Evolutionary conservation across 768 basidiomycete genomes (phyloP).

Genomic region (Coprinopsis strossmayeri): DNA sequence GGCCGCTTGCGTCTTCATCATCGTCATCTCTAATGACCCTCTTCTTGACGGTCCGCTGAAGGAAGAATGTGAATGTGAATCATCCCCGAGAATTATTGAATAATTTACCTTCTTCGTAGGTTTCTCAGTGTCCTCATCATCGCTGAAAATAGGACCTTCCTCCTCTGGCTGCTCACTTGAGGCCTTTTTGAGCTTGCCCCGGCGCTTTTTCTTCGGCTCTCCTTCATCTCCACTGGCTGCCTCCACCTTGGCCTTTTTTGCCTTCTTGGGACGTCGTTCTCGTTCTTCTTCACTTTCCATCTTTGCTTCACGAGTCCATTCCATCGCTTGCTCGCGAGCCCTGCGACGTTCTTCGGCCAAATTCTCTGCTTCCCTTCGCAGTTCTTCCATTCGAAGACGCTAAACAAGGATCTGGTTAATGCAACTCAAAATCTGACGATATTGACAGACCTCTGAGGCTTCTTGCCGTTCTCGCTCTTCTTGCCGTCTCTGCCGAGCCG

Average conservation of each 20-base stretch:
- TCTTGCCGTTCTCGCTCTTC: slow-evolving; percentile 70
- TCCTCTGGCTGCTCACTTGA: slow-evolving; percentile 54
- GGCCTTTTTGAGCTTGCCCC: slow-evolving; percentile 60
- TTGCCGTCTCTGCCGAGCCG: slow-evolving; percentile 70
- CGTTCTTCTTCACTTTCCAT: slow-evolving; percentile 77
- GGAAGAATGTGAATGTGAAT: slow-evolving; percentile 3
- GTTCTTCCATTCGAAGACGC: slow-evolving; percentile 56
- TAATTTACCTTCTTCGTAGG: slow-evolving; percentile 61
- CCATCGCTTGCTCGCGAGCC: slow-evolving; percentile 72
- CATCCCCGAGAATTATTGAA: not conserved
- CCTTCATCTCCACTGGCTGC: slow-evolving; percentile 50
- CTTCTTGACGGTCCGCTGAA: slow-evolving; percentile 55
- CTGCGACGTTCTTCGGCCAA: slow-evolving; percentile 73
- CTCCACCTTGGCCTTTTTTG: slow-evolving; percentile 46
- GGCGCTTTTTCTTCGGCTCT: slow-evolving; percentile 54
- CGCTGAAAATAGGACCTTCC: slow-evolving; percentile 63
- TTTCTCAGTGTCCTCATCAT: slow-evolving; percentile 60
- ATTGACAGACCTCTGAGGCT: slow-evolving; percentile 51
- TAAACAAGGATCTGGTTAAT: slow-evolving; percentile 20
- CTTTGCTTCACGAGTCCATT: slow-evolving; percentile 66
- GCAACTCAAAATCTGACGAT: slow-evolving; percentile 14
- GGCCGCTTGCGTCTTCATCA: slow-evolving; percentile 55
- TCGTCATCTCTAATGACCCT: slow-evolving; percentile 76
- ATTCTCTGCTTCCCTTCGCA: slow-evolving; percentile 65
- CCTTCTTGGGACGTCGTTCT: slow-evolving; percentile 55